Evolutionary conservation across 257 asterid species (phyloP).

Genomic region (Anisodus tanguticus): DNA sequence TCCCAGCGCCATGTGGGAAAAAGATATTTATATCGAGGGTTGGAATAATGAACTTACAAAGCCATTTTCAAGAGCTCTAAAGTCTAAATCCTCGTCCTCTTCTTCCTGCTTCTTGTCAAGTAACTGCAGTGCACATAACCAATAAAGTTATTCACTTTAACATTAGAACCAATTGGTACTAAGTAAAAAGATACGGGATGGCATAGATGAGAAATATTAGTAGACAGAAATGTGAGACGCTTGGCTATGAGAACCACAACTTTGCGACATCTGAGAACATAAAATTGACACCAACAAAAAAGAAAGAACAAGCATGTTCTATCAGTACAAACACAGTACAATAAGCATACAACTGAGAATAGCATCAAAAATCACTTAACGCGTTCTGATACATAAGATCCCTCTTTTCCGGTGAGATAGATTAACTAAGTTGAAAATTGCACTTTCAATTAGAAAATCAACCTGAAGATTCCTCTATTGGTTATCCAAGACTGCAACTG

Average conservation of each 20-base stretch:
- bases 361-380: background rate
- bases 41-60: slow-evolving; percentile 59
- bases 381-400: slow-evolving; percentile 11
- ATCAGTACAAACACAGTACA: background rate
- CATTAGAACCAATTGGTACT: background rate
- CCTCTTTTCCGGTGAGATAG: background rate
- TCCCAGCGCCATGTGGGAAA: background rate
- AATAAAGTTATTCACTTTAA: slow-evolving; percentile 7
- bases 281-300: background rate
- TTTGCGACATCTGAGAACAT: background rate
- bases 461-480: slow-evolving; percentile 2
- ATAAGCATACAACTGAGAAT: background rate
- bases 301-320: background rate
- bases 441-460: background rate
- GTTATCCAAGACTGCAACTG: slow-evolving; percentile 12
- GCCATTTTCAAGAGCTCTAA: slow-evolving; percentile 80
- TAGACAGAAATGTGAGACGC: background rate
- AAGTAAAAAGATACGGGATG: background rate
- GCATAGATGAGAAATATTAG: background rate
- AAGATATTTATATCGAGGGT: background rate
- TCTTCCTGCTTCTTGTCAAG: slow-evolving; percentile 70
- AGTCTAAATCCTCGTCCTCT: slow-evolving; percentile 81
- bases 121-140: slow-evolving; percentile 50
- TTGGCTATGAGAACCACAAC: background rate
- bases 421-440: slow-evolving; percentile 1